These are phyloP conservation scores for Guyanaporus albipodus DNA, from an alignment of 768 basidiomycete species.

Conservation along the genomic window DNA sequence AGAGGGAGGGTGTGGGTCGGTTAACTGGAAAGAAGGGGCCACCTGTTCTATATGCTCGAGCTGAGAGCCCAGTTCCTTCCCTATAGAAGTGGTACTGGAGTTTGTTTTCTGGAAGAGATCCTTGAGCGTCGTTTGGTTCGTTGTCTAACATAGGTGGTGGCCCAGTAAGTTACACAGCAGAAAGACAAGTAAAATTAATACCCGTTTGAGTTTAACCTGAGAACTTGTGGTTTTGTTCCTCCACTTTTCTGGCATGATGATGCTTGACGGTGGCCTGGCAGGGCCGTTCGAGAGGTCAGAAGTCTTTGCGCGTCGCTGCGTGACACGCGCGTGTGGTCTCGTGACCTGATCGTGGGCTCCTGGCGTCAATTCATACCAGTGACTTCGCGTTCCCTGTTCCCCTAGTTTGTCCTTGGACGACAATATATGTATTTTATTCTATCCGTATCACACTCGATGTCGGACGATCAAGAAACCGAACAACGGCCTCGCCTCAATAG, in stretches of 20 bases:
- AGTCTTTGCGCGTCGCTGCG: slow-evolving; percentile 27
- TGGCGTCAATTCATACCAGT: no score
- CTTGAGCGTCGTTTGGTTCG: slow-evolving; percentile 27
- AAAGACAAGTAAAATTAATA: slow-evolving; percentile 2
- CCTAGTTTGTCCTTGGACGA: no score
- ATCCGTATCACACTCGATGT: no score
- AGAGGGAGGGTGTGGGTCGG: slow-evolving; percentile 1
- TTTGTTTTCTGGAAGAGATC: slow-evolving; percentile 22
- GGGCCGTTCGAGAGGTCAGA: background rate
- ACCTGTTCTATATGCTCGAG: background rate
- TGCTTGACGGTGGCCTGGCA: background rate
- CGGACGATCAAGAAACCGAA: slow-evolving; percentile 8
- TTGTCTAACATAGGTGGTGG: slow-evolving; percentile 5
- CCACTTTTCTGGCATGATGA: slow-evolving; percentile 25
- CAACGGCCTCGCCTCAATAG: slow-evolving; percentile 11
- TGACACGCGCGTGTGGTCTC: slow-evolving; percentile 11
- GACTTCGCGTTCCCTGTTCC: no score
- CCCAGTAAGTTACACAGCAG: slow-evolving; percentile 7
- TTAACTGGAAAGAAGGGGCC: background rate
- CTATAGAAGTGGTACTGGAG: background rate
- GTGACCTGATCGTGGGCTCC: slow-evolving; percentile 8
- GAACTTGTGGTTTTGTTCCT: slow-evolving; percentile 15
- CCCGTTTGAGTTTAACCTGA: slow-evolving; percentile 15
- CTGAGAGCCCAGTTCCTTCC: background rate
- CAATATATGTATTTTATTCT: no score